These are phyloP conservation scores for Podospora sp. DNA, from an alignment of 495 filamentous ascomycete species.

Conservation along the genomic window DNA sequence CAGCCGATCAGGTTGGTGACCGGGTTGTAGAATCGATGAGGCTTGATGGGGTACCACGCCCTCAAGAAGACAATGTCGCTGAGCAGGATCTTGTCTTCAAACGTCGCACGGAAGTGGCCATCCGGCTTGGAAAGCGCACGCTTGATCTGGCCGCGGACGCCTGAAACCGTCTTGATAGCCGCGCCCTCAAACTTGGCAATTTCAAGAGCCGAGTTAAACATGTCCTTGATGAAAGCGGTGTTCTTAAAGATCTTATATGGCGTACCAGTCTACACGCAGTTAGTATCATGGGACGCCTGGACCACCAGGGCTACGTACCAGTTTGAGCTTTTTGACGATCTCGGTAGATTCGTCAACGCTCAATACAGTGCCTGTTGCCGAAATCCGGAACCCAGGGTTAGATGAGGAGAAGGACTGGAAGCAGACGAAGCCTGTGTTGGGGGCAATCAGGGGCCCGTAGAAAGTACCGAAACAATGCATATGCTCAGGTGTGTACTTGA, in stretches of 20 bases:
- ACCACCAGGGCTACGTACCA: conserved; percentile 40
- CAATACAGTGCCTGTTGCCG: conserved; percentile 89
- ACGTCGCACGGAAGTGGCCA: conserved; percentile 92
- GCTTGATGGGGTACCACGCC: conserved; percentile 95
- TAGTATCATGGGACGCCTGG: conserved; percentile 1
- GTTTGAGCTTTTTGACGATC: conserved; percentile 98
- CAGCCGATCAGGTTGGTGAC: conserved; percentile 89
- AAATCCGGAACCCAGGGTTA: conserved; percentile 88
- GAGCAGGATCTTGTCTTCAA: conserved; percentile 97
- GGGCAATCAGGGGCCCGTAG: conserved; percentile 90
- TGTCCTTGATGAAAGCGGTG: conserved; percentile 97
- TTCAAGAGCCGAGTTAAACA: conserved; percentile 91
- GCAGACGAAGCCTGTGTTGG: conserved; percentile 92
- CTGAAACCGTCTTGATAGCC: conserved; percentile 91
- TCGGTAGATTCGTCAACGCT: conserved; percentile 91
- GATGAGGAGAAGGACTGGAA: conserved; percentile 89
- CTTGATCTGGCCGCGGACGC: conserved; percentile 95
- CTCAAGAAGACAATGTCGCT: conserved; percentile 93
- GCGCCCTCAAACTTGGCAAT: conserved; percentile 98
- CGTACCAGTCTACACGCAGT: conserved; percentile 36
- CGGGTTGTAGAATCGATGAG: conserved; percentile 94
- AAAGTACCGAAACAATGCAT: conserved; percentile 98
- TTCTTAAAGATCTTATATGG: conserved; percentile 99
- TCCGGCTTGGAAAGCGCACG: conserved; percentile 87
- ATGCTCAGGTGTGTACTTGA: conserved; percentile 84